These are phyloP conservation scores for Phytopythium litorale DNA, from an alignment of 352 stramenopile genomes.

Conservation along the genomic window DNA sequence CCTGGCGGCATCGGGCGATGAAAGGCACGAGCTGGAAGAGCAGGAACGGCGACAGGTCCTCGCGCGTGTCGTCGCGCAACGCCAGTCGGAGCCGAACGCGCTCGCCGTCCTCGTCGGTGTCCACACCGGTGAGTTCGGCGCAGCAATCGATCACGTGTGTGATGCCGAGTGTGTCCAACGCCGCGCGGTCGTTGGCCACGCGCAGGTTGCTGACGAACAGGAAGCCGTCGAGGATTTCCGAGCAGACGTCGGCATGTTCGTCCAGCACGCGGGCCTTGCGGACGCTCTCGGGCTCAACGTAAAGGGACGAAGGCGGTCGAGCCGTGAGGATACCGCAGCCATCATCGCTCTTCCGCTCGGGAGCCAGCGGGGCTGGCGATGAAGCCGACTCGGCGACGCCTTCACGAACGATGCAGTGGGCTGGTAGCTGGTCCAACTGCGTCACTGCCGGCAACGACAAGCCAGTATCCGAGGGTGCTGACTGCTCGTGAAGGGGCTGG, in stretches of 20 bases:
- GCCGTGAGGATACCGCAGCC: background rate
- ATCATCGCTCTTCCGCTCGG: background rate
- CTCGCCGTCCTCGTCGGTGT: slow-evolving; percentile 10
- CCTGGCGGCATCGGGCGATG: slow-evolving; percentile 22
- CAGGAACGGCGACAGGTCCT: slow-evolving; percentile 64
- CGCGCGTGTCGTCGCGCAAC: slow-evolving; percentile 51
- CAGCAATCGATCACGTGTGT: slow-evolving; percentile 62
- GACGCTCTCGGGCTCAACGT: slow-evolving; percentile 56
- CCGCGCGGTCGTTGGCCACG: slow-evolving; percentile 27
- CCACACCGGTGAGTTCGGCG: slow-evolving; percentile 22
- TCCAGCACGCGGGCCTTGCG: slow-evolving; percentile 41
- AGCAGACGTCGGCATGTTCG: slow-evolving; percentile 42
- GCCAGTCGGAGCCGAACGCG: slow-evolving; percentile 27
- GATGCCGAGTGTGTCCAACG: slow-evolving; percentile 33
- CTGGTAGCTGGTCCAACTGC: background rate
- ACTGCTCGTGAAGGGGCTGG: background rate
- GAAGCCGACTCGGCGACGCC: background rate
- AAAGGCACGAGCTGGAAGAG: slow-evolving; percentile 35
- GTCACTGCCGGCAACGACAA: background rate
- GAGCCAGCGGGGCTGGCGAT: background rate
- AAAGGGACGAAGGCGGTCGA: slow-evolving; percentile 8
- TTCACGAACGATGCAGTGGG: background rate
- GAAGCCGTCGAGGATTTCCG: slow-evolving; percentile 46
- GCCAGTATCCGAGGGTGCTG: background rate
- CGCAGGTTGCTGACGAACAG: slow-evolving; percentile 58